A percentile compares a stretch with the other conserved stretches of the same genome.
Conservation (phyloP, 108 stramenopile species). For the Schizochytrium sp. region DNA sequence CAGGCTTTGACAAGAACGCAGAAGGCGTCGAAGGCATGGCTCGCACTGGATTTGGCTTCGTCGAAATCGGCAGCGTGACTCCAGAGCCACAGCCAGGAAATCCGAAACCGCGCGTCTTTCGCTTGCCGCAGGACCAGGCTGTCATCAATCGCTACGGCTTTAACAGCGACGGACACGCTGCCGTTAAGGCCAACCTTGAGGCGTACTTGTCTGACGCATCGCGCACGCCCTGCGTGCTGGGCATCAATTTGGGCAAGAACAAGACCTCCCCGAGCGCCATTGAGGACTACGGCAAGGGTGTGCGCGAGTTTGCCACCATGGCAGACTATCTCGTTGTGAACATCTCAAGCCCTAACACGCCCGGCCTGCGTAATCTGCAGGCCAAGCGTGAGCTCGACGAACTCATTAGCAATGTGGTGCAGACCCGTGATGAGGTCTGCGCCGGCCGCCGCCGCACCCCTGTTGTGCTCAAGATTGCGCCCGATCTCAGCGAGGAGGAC, state of each 20-base stretch:
- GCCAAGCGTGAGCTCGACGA: constrained; percentile 43
- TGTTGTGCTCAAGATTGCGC: constrained; percentile 82
- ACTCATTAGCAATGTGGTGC: constrained; percentile 53
- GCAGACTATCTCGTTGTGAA: constrained; percentile 94
- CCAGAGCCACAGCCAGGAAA: constrained; percentile 83
- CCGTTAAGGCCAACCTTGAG: constrained; percentile 47
- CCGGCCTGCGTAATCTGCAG: constrained; percentile 78
- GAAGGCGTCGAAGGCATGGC: constrained; percentile 62
- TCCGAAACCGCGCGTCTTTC: constrained; percentile 86
- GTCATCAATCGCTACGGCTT: constrained; percentile 94
- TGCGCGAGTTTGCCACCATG: constrained; percentile 63
- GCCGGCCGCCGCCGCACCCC: constrained; percentile 33
- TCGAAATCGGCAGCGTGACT: constrained; percentile 80
- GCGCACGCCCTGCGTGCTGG: neutral
- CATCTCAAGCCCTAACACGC: constrained; percentile 79
- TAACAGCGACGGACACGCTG: constrained; percentile 66
- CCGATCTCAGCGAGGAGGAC: constrained; percentile 71
- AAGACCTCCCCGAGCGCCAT: constrained; percentile 46
- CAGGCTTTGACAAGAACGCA: constrained; percentile 91
- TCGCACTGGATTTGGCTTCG: constrained; percentile 70
- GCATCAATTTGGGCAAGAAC: constrained; percentile 91
- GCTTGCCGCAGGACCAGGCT: constrained; percentile 70
- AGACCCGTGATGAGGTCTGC: constrained; percentile 47
- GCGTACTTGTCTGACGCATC: neutral
- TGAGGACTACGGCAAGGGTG: constrained; percentile 68